These are phyloP conservation scores for Ampelocalamus luodianensis DNA, from an alignment of 176 grass and related monocot genomes.

Conservation along the genomic window DNA sequence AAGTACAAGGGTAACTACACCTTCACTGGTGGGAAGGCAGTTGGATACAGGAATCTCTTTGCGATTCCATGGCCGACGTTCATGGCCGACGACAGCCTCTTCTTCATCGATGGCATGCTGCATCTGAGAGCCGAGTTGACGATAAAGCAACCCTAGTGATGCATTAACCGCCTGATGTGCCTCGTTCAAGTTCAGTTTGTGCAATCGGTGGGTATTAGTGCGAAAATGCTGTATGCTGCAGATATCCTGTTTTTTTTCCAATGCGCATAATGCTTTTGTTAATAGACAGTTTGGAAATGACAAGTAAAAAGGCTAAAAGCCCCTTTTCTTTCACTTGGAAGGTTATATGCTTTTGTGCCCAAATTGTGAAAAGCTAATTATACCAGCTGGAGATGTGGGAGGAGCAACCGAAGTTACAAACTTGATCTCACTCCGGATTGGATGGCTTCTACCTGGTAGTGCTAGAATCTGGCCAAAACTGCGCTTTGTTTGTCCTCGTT, in stretches of 20 bases:
- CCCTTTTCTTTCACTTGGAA: slow-evolving; percentile 7
- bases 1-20: slow-evolving; percentile 86
- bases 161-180: neutral
- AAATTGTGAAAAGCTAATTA: slow-evolving; percentile 32
- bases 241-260: slow-evolving; percentile 25
- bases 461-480: neutral
- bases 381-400: neutral
- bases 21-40: slow-evolving; percentile 80
- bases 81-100: slow-evolving; percentile 76
- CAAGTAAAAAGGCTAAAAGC: slow-evolving; percentile 26
- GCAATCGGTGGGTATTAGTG: neutral
- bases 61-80: slow-evolving; percentile 72
- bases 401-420: neutral
- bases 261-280: slow-evolving; percentile 40
- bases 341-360: slow-evolving; percentile 13
- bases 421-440: neutral
- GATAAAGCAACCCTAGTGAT: slow-evolving; percentile 67
- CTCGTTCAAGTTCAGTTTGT: neutral
- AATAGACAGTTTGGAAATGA: slow-evolving; percentile 55
- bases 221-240: slow-evolving; percentile 22
- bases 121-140: slow-evolving; percentile 81
- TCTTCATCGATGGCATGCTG: slow-evolving; percentile 70
- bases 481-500: neutral
- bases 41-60: slow-evolving; percentile 83
- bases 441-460: neutral